Conservation (phyloP, 345 rosid genomes). For the Anacardium occidentale region DNA sequence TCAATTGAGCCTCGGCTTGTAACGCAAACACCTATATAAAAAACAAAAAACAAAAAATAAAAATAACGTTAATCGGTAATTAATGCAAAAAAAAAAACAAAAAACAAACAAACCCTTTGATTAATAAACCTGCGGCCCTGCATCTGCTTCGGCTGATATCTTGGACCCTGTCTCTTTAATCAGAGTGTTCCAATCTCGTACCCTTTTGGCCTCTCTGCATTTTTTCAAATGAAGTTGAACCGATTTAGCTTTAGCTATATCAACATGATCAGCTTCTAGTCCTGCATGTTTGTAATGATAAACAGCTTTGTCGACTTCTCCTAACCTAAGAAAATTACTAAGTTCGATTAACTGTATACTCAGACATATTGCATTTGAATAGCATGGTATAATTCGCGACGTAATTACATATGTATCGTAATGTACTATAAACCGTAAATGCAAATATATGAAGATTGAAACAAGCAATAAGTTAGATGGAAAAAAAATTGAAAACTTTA, state of each 20-base stretch:
- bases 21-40: slow-evolving; percentile 58
- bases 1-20: slow-evolving; percentile 88
- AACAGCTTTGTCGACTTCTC: slow-evolving; percentile 80
- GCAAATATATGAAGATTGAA: too few species aligned
- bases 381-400: too few species aligned
- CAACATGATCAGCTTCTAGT: slow-evolving; percentile 74
- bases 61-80: not conserved
- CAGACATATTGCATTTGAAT: too few species aligned
- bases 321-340: slow-evolving; percentile 48
- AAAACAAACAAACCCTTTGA: not conserved
- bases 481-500: too few species aligned
- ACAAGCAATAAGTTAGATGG: too few species aligned
- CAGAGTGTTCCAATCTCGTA: slow-evolving; percentile 68
- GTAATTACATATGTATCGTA: too few species aligned
- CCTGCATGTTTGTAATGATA: slow-evolving; percentile 89
- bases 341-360: not conserved
- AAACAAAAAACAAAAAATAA: not conserved
- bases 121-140: slow-evolving; percentile 70
- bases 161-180: slow-evolving; percentile 53
- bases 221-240: slow-evolving; percentile 55
- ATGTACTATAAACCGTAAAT: too few species aligned
- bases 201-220: slow-evolving; percentile 68
- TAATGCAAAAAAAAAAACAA: too few species aligned
- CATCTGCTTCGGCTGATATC: slow-evolving; percentile 73
- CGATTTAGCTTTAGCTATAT: slow-evolving; percentile 60